Evolutionary conservation across 306 rosid genomes (phyloP), one percentile per base, ranked within the genome.

Genomic region (Neltuma alba): DNA sequence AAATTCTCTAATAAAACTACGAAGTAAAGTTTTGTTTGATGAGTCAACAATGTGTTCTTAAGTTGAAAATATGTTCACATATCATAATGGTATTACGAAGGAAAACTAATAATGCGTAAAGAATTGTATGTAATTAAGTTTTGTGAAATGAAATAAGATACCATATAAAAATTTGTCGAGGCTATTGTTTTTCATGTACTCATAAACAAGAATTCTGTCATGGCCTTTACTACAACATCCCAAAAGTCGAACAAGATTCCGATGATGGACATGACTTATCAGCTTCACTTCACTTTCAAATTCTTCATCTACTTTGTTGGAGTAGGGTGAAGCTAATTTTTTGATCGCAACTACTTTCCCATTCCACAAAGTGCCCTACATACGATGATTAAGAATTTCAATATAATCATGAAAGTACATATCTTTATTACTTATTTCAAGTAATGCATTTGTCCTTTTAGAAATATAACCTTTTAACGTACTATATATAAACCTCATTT

Each of bases 281-380:
- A 50, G 25, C 57, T 18, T 50, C 25, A 50, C 57, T 50, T 50
- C 57, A n/a, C 57, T 50, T 6, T 50, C 57, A 50, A 50, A 50
- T 50, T 50, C 57, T 2, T 50, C 25, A 18, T 50, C 57, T 20
- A 50, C 20, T 25, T 50, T 20, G 11, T 50, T 50, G 57, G 23
- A 50, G 57, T 18, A 11, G 11, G 2, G 3, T 28, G 81, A 55
- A 11, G 73, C 72, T 25, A 83, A 78, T 64, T 62, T 86, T 70
- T 86, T 83, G 4, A 86, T 85, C 3, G 89, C 87, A 30, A 86
- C 87, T 45, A 76, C 21, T 48, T 83, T 83, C 28, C 86, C 89
- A 60, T 86, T 86, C 15, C 23, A 70, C 70, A 83, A 50, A 44
- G 82, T 86, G 0, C 84, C 89, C 57, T 50, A n/a, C 10, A 7